Evolutionary conservation across 1,284 basidiomycete genomes (phyloP), one percentile per base, ranked within the genome.

Genomic region (Papiliotrema nemorosa): DNA sequence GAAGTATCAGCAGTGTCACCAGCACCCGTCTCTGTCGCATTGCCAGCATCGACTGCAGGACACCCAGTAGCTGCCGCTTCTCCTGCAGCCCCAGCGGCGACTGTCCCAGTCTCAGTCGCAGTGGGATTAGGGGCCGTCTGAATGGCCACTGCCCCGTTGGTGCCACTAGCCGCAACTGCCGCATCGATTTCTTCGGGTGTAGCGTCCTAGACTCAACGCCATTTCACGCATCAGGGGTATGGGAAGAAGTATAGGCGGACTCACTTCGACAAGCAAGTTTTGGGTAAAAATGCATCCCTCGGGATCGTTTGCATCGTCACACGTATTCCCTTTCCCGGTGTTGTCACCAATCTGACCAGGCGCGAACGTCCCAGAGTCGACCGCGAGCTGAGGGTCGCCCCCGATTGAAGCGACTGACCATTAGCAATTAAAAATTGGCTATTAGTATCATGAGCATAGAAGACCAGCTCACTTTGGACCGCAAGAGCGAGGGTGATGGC

Each of bases 271-370:
- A n/a, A 81, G 66, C 36, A 83, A 75, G 66, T 83, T 82, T 69
- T 81, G 77, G 0, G 82, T 79, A 73, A 83, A 79, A 59, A 84
- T 85, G 67, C 83, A 85, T 4, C 83, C 82, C n/a, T 66, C 66
- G 9, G 77, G 53, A 63, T 84, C 82, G 38, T 57, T 47, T 22
- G 52, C 47, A 22, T 63, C 62, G 40, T 75, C 67, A 52, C 72
- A 75, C 14, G 59, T 64, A 53, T 73, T 73, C 5, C 73, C 73
- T 31, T 52, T 57, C n/a, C 44, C 63, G 5, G 83, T 85, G 16
- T 73, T 36, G 62, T 85, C 84, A 56, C 73, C 73, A 36, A 78
- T 60, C 37, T 76, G 60, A 27, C 84, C 84, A 27, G 84, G 81
- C 3, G 79, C 79, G 67, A 85, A 85, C 10, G 83, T 85, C 38